These are phyloP conservation scores for Verticillium longisporum DNA, from an alignment of 2,329 filamentous ascomycete genomes.

Conservation along the genomic window DNA sequence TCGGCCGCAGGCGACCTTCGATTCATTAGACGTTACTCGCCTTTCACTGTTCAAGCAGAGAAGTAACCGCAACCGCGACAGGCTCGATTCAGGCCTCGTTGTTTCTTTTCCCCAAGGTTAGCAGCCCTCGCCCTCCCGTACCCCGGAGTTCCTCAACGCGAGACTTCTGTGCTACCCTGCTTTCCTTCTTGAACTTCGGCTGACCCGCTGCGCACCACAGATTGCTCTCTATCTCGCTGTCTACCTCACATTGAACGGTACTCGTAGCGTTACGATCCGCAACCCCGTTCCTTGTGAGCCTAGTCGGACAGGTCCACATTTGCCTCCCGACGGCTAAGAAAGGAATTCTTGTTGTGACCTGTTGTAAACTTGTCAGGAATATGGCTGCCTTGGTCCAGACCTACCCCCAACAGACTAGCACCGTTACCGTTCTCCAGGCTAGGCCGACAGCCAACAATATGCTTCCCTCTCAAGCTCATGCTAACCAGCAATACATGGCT, in stretches of 20 bases:
- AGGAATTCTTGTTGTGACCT: background rate
- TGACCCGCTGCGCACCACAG: background rate
- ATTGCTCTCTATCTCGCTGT: background rate
- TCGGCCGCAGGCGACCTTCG: slow-evolving; percentile 52
- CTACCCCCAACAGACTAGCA: slow-evolving; percentile 68
- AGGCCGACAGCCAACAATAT: slow-evolving; percentile 61
- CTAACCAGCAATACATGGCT: slow-evolving; percentile 41
- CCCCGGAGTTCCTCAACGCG: background rate
- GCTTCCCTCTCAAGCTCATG: slow-evolving; percentile 41
- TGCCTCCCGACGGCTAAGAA: background rate
- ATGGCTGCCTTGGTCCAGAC: slow-evolving; percentile 85
- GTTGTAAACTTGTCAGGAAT: slow-evolving; percentile 25
- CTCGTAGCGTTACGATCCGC: background rate
- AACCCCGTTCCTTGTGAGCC: background rate
- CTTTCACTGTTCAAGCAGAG: background rate
- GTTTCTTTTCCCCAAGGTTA: background rate
- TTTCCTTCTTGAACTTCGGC: background rate
- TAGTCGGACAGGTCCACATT: background rate
- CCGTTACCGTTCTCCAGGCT: slow-evolving; percentile 69
- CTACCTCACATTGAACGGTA: background rate
- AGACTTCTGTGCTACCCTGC: no score
- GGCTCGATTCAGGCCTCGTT: background rate
- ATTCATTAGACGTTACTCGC: background rate
- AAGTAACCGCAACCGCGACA: background rate
- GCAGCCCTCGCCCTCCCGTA: background rate